Evolutionary conservation across 345 rosid genomes (phyloP), one percentile per base, ranked within the genome.

Genomic region (Jatropha curcas): DNA sequence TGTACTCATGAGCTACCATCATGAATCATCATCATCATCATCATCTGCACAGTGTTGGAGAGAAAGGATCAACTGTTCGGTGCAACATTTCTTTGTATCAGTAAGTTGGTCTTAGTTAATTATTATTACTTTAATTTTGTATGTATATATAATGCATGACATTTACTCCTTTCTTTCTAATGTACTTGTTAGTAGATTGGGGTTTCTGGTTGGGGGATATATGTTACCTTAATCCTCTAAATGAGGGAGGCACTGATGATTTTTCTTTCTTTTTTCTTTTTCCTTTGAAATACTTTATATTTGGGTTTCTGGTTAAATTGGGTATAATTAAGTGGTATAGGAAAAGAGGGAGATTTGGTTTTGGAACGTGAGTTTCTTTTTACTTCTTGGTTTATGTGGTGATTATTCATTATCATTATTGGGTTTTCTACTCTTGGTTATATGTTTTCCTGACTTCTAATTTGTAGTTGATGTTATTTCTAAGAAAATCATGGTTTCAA

Each of bases 241-340:
- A n/a, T n/a, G 34, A 67, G 63, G 9, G 75, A 65, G 76, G 68
- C 59, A 25, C 79, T 81, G 57, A 68, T 71, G 58, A 57, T 45
- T 31, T 57, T 48, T 43, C 41, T 33, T 55, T 61, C 27, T 20
- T 60, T 76, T 34, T 8, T n/a, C n/a, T 55, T 57, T 30, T 75
- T 56, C 19, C 2, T 25, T 27, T 35, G 35, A 30, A 25, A 59
- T 24, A 67, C 62, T 41, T 50, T 59, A 72, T 57, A 55, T 78
- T 74, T 37, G n/a, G 35, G 61, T 60, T 76, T 74, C 58, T 5
- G 43, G 52, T 70, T 70, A 67, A 48, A 2, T 48, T 76, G 76
- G 85, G 80, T 80, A 81, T 77, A n/a, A n/a, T n/a, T n/a, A 84
- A 71, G 58, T 80, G 83, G 82, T 81, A 83, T 74, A 75, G 75